A percentile compares a stretch with the other conserved stretches of the same genome.
Conservation (phyloP, 768 basidiomycete species). For the Cystobasidium tubakii region DNA sequence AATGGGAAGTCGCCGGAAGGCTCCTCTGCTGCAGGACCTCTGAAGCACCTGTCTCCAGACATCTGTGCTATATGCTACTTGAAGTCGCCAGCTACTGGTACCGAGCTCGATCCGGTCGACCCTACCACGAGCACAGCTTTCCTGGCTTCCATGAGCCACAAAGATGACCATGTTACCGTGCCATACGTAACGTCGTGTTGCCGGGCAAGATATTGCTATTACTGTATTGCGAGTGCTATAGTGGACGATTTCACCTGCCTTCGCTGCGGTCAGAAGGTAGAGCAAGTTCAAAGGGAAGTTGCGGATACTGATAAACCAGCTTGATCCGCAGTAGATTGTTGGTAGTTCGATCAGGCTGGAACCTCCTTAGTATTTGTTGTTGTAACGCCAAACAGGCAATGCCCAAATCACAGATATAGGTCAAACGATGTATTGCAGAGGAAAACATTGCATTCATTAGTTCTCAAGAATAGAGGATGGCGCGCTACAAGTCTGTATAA, state of each 20-base stretch:
- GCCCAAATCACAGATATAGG: too few relatives aligned
- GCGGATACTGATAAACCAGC: background rate
- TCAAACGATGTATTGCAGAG: too few relatives aligned
- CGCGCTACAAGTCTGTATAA: too few relatives aligned
- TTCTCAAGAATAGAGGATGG: too few relatives aligned
- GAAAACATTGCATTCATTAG: too few relatives aligned
- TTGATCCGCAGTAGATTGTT: too few relatives aligned
- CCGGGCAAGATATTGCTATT: slow-evolving; percentile 85
- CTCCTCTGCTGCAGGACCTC: slow-evolving; percentile 55
- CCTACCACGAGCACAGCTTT: slow-evolving; percentile 33
- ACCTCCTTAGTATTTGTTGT: too few relatives aligned
- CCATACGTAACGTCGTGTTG: slow-evolving; percentile 68
- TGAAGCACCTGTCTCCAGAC: slow-evolving; percentile 62
- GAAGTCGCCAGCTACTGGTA: slow-evolving; percentile 35
- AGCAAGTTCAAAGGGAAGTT: background rate
- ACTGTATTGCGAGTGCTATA: slow-evolving; percentile 61
- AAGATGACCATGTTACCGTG: slow-evolving; percentile 59
- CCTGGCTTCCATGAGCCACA: slow-evolving; percentile 38
- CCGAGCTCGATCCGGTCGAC: slow-evolving; percentile 49
- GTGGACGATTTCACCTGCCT: slow-evolving; percentile 1
- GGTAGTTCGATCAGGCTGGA: too few relatives aligned
- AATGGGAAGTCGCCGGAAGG: background rate
- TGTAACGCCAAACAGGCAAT: too few relatives aligned
- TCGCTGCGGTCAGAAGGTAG: background rate
- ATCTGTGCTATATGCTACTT: slow-evolving; percentile 79